These are phyloP conservation scores for Darksidea phi DNA, from an alignment of 495 filamentous ascomycete genomes.

Conservation along the genomic window DNA sequence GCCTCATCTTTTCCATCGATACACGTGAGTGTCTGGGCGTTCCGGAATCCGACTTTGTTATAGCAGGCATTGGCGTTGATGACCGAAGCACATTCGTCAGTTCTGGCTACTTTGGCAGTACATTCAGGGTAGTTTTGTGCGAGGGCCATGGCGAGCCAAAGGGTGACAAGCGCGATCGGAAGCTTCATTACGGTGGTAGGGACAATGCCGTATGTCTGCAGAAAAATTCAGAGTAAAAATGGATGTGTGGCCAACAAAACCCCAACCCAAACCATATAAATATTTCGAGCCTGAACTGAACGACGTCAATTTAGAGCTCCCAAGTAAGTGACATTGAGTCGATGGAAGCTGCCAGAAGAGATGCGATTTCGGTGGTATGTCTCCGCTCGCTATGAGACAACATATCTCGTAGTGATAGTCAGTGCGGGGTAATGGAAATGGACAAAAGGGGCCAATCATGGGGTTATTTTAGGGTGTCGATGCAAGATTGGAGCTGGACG, in stretches of 20 bases:
- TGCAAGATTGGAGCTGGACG: conserved; percentile 6
- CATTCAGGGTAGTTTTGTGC: conserved; percentile 18
- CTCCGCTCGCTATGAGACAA: conserved; percentile 10
- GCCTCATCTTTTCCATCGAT: conserved; percentile 26
- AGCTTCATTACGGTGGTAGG: conserved; percentile 19
- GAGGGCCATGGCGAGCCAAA: conserved; percentile 6
- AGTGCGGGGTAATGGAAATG: conserved; percentile 2
- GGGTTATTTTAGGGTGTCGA: neutral
- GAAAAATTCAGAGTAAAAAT: too few species aligned
- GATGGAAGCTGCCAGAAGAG: neutral
- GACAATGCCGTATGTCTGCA: neutral
- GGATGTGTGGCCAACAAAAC: conserved; percentile 20
- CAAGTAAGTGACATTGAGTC: conserved; percentile 17
- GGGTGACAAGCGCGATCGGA: conserved; percentile 7
- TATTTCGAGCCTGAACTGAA: conserved; percentile 2
- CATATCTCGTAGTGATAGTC: neutral
- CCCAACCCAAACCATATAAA: neutral
- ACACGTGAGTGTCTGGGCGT: conserved; percentile 19
- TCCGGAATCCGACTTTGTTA: conserved; percentile 22
- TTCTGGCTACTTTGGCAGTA: conserved; percentile 18
- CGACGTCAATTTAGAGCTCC: conserved; percentile 2
- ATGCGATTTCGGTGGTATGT: conserved; percentile 5
- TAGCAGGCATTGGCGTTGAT: conserved; percentile 35
- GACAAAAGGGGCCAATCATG: neutral
- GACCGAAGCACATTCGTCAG: conserved; percentile 29